These are phyloP conservation scores for sunflower (Helianthus annuus) DNA, from an alignment of 129 eudicot species.

Conservation along the genomic window DNA sequence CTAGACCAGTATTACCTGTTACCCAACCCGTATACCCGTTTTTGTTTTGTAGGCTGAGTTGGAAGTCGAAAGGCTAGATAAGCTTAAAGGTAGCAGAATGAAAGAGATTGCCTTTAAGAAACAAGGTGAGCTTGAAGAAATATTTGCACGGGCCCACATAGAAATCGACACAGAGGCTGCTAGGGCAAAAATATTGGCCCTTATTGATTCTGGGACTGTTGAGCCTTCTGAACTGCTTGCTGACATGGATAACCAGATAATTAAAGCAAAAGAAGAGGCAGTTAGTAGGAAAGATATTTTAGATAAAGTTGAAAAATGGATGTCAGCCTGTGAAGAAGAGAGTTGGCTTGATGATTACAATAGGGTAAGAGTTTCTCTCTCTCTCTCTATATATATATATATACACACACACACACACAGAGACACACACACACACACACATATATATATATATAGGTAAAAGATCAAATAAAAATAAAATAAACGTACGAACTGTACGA, in stretches of 20 bases:
- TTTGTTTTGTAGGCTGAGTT: slow-evolving; percentile 68
- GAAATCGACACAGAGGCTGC: slow-evolving; percentile 89
- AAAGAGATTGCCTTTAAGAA: slow-evolving; percentile 95
- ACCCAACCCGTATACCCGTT: background rate
- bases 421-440: too few species aligned
- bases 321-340: slow-evolving; percentile 99
- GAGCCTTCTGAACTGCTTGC: slow-evolving; percentile 89
- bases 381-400: background rate
- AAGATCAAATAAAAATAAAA: too few species aligned
- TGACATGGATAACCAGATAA: slow-evolving; percentile 91
- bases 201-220: slow-evolving; percentile 83
- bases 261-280: slow-evolving; percentile 93
- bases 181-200: slow-evolving; percentile 68
- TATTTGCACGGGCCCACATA: slow-evolving; percentile 77
- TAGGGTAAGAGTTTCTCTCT: slow-evolving; percentile 56
- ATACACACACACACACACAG: too few species aligned
- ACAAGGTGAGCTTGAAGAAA: slow-evolving; percentile 88
- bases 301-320: slow-evolving; percentile 99
- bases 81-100: slow-evolving; percentile 93
- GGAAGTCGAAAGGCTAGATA: slow-evolving; percentile 95
- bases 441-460: too few species aligned
- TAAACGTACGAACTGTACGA: too few species aligned
- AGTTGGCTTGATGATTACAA: slow-evolving; percentile 99
- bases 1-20: slow-evolving; percentile 1
- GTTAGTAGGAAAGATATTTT: slow-evolving; percentile 88